Conservation (phyloP, 2,329 filamentous ascomycete genomes). For the Aspergillus carbonarius region DNA sequence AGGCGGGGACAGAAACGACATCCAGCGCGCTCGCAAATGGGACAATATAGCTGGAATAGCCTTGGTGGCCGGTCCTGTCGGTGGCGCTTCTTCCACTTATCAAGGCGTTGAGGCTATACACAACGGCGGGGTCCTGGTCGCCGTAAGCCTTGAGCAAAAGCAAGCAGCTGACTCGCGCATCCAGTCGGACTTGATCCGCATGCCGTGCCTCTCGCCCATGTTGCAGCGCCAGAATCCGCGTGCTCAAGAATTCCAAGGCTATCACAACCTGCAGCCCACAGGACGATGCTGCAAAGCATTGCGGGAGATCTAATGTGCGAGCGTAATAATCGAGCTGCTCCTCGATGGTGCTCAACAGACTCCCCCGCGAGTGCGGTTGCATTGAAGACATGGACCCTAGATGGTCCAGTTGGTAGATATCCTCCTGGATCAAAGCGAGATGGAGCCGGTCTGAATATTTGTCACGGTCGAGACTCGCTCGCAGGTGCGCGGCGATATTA, state of each 20-base stretch:
- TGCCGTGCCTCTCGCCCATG: not conserved
- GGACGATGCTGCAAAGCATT: not conserved
- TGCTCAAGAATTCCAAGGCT: not conserved
- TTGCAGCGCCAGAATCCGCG: slow-evolving; percentile 1
- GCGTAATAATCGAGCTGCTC: not conserved
- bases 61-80: not conserved
- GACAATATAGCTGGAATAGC: too few relatives aligned
- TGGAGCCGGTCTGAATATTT: not conserved
- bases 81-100: not conserved
- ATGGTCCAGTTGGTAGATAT: not conserved
- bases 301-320: not conserved
- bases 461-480: not conserved
- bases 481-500: not conserved
- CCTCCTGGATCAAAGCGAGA: slow-evolving; percentile 4
- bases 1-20: not conserved
- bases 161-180: slow-evolving; percentile 2
- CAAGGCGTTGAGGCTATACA: not conserved
- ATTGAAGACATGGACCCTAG: not conserved
- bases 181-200: not conserved
- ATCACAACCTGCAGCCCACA: not conserved
- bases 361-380: not conserved
- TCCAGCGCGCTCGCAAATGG: not conserved
- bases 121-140: not conserved
- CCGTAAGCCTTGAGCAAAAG: slow-evolving; percentile 3
- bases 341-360: not conserved